A percentile compares a stretch with the other conserved stretches of the same genome.
Evolutionary conservation across 2,329 filamentous ascomycete genomes (phyloP).

Genomic region (Arthrobotrys musiformis): DNA sequence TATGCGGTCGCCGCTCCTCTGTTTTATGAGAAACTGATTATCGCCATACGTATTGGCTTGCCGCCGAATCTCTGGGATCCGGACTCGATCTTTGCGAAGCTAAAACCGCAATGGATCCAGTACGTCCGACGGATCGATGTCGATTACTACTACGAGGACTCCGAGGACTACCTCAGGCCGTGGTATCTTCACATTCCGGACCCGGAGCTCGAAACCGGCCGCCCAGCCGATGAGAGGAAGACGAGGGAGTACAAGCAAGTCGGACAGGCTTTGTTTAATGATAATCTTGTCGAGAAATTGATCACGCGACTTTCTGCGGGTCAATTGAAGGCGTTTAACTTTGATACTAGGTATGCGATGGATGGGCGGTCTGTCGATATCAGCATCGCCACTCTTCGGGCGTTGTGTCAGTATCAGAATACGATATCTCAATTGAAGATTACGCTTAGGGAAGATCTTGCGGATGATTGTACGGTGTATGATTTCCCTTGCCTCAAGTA

Average conservation of each 20-base stretch:
- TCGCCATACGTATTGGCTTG: slow-evolving; percentile 4
- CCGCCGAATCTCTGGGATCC: slow-evolving; percentile 1
- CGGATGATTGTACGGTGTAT: slow-evolving; percentile 21
- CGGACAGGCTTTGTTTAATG: slow-evolving; percentile 6
- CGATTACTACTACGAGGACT: neutral
- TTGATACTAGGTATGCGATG: slow-evolving; percentile 6
- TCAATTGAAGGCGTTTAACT: slow-evolving; percentile 17
- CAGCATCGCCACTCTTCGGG: neutral
- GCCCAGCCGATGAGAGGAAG: neutral
- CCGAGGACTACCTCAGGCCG: neutral
- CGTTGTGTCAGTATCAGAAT: slow-evolving; percentile 20
- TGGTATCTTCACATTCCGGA: slow-evolving; percentile 12
- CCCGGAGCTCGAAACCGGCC: neutral
- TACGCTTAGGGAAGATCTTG: slow-evolving; percentile 9
- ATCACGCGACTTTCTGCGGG: slow-evolving; percentile 3
- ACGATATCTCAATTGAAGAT: slow-evolving; percentile 18
- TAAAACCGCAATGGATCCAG: slow-evolving; percentile 20
- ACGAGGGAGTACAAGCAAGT: neutral
- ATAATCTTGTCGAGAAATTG: neutral
- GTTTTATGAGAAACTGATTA: slow-evolving; percentile 19
- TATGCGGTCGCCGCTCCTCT: slow-evolving; percentile 7
- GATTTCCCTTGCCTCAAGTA: slow-evolving; percentile 31
- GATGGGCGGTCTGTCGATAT: slow-evolving; percentile 17
- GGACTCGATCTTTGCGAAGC: neutral
- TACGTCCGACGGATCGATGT: slow-evolving; percentile 27